Evolutionary conservation across 2,329 filamentous ascomycete genomes (phyloP).

Genomic region (Botrytis porri): DNA sequence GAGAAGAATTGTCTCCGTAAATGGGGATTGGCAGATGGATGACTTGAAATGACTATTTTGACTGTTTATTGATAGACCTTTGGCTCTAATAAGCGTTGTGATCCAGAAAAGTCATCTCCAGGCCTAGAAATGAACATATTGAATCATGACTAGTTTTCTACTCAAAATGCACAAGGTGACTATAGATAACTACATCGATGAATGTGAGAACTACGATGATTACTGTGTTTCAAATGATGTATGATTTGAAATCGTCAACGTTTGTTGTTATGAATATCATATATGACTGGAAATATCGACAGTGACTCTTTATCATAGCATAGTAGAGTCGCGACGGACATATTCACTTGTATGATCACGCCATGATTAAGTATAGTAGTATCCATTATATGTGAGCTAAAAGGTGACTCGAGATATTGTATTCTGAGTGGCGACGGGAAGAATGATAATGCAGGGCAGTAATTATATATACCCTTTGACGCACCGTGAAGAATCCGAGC

Average conservation of each 20-base stretch:
- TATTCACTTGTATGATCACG: background rate
- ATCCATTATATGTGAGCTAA: background rate
- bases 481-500: background rate
- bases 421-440: background rate
- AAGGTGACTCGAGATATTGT: background rate
- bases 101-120: background rate
- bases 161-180: too few relatives aligned
- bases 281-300: background rate
- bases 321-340: background rate
- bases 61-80: background rate
- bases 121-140: background rate
- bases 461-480: background rate
- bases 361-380: background rate
- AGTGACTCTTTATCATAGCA: background rate
- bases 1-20: rapidly evolving
- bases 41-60: background rate
- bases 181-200: too few relatives aligned
- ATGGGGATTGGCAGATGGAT: background rate
- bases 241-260: background rate
- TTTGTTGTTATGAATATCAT: background rate
- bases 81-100: too few relatives aligned
- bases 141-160: background rate
- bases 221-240: background rate
- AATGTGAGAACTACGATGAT: background rate
- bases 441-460: background rate